These are phyloP conservation scores for Setaria italica DNA, from an alignment of 202 grass and related monocot genomes.

Conservation along the genomic window DNA sequence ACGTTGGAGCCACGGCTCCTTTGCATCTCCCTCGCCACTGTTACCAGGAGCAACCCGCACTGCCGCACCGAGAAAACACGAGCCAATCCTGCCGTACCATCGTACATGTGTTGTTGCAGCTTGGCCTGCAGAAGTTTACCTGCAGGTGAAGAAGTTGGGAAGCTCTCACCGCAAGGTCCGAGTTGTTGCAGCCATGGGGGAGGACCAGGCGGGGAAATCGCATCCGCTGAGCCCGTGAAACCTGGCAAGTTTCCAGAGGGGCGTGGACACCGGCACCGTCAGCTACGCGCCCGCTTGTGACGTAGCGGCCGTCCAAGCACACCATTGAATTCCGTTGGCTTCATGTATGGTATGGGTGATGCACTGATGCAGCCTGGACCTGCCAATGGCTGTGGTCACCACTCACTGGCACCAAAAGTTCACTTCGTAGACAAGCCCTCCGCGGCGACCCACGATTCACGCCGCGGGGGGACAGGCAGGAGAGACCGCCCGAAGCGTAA, in stretches of 20 bases:
- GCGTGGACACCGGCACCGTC: not conserved
- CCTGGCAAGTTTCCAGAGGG: not conserved
- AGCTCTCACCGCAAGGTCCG: not conserved
- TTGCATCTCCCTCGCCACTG: not conserved
- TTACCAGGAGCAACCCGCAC: not conserved
- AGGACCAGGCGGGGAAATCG: not conserved
- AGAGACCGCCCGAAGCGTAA: not conserved
- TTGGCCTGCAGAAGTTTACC: not conserved
- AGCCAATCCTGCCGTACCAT: not conserved
- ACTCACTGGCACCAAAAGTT: not conserved
- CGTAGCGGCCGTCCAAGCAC: not conserved
- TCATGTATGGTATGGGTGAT: not conserved
- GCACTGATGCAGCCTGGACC: not conserved
- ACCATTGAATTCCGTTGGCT: constrained; percentile 42
- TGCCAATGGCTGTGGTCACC: constrained; percentile 17
- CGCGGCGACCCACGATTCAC: constrained; percentile 22
- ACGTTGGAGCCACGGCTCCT: not conserved
- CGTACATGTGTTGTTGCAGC: not conserved
- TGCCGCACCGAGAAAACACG: not conserved
- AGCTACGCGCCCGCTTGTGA: constrained; percentile 22
- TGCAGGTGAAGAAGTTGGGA: not conserved
- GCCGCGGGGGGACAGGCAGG: not conserved
- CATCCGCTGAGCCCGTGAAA: not conserved
- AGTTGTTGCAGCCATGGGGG: not conserved
- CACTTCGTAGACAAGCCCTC: not conserved